Percentiles rank a stretch among this genome's conserved stretches.
Conservation (phyloP, 148 eudicot species). For the Polygonum aviculare region DNA sequence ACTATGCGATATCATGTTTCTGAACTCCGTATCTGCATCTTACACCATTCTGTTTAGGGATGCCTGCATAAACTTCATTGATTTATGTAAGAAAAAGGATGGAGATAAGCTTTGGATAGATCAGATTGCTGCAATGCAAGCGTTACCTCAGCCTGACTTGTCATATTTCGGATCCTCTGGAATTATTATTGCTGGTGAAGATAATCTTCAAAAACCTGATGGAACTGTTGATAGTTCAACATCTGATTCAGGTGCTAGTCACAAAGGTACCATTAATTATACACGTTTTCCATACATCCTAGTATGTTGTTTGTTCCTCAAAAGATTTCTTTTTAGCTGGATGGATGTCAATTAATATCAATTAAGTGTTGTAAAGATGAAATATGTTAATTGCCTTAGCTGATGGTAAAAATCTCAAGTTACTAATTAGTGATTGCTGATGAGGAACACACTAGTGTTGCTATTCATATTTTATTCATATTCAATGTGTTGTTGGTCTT, state of each 20-base stretch:
- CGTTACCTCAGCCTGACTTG: slow-evolving; percentile 40
- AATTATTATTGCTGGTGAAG: slow-evolving; percentile 48
- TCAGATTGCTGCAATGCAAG: slow-evolving; percentile 87
- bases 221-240: slow-evolving; percentile 11
- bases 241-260: slow-evolving; percentile 20
- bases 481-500: not conserved
- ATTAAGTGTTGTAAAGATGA: not conserved
- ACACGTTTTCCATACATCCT: slow-evolving; percentile 27
- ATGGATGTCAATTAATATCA: not conserved
- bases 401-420: not conserved
- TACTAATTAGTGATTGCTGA: not conserved
- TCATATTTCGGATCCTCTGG: slow-evolving; percentile 57
- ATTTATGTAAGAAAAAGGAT: slow-evolving; percentile 62
- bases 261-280: slow-evolving; percentile 38
- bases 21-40: not conserved
- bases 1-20: not conserved
- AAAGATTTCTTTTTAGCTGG: not conserved
- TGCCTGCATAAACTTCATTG: slow-evolving; percentile 69
- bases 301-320: not conserved
- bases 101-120: slow-evolving; percentile 72
- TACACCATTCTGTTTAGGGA: slow-evolving; percentile 36
- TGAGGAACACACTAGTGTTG: not conserved
- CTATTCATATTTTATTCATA: not conserved
- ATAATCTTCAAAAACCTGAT: slow-evolving; percentile 30
- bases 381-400: not conserved